Evolutionary conservation across 768 basidiomycete genomes (phyloP).

Genomic region (Suillus subluteus): DNA sequence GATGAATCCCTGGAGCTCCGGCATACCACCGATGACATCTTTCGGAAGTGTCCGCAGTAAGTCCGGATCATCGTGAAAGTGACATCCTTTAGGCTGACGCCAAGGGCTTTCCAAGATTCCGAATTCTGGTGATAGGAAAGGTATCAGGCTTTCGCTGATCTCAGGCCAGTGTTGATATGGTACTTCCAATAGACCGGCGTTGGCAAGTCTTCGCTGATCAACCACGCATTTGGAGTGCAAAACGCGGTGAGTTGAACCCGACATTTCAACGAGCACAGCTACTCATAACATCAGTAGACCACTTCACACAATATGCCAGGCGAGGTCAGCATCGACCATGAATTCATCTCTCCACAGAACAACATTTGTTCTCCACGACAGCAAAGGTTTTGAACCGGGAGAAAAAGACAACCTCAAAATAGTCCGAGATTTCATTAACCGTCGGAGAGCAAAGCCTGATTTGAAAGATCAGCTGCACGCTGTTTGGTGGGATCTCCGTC

Average conservation of each 20-base stretch:
- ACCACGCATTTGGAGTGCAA: neutral
- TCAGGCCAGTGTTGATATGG: neutral
- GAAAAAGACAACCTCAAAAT: constrained; percentile 8
- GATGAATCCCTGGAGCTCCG: neutral
- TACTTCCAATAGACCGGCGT: neutral
- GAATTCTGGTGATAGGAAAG: neutral
- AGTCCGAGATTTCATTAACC: constrained; percentile 17
- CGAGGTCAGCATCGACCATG: constrained; percentile 15
- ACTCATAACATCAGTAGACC: neutral
- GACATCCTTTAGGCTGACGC: neutral
- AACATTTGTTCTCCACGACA: constrained; percentile 20
- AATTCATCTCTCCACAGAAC: constrained; percentile 18
- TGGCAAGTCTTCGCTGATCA: neutral
- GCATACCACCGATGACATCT: neutral
- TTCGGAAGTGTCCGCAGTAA: neutral
- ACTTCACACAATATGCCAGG: neutral
- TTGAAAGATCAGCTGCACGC: neutral
- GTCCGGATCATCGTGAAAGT: neutral
- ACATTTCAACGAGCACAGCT: neutral
- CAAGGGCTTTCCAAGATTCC: neutral
- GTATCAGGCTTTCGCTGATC: neutral
- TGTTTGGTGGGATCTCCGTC: neutral
- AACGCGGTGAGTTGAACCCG: neutral
- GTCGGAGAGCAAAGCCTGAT: neutral
- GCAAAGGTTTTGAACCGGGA: constrained; percentile 22